Conservation (phyloP, 176 grass and related monocot species). For the Oryza nivara region DNA sequence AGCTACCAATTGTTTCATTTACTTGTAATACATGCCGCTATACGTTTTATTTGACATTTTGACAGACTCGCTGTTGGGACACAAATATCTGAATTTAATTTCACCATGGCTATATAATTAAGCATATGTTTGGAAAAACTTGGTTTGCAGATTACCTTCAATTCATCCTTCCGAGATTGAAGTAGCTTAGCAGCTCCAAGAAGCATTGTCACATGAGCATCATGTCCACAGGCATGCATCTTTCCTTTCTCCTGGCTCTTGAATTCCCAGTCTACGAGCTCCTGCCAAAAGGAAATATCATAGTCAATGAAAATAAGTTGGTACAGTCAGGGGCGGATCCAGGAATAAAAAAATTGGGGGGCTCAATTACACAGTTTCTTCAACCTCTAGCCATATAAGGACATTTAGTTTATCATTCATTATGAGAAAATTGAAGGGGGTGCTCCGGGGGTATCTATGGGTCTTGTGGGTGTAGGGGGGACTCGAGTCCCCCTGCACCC, state of each 20-base stretch:
- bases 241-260: conserved; percentile 64
- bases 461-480: no score
- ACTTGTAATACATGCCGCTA: not conserved
- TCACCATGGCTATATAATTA: not conserved
- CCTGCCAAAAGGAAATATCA: conserved; percentile 27
- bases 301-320: not conserved
- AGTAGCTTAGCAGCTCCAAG: conserved; percentile 82
- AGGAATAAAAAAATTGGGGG: no score
- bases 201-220: conserved; percentile 74
- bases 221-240: conserved; percentile 88
- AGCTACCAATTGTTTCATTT: no score
- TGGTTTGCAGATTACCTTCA: conserved; percentile 48
- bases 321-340: no score
- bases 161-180: conserved; percentile 51
- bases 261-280: conserved; percentile 77
- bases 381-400: no score
- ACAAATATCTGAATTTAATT: not conserved
- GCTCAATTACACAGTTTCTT: no score
- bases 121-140: not conserved
- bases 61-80: not conserved
- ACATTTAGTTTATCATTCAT: no score
- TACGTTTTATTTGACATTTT: not conserved
- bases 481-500: no score
- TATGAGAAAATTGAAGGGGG: no score
- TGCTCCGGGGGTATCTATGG: no score